phyloP scores from a whole-genome alignment of 2,329 filamentous ascomycete genomes.

The Albophoma yamanashiensis region DNA sequence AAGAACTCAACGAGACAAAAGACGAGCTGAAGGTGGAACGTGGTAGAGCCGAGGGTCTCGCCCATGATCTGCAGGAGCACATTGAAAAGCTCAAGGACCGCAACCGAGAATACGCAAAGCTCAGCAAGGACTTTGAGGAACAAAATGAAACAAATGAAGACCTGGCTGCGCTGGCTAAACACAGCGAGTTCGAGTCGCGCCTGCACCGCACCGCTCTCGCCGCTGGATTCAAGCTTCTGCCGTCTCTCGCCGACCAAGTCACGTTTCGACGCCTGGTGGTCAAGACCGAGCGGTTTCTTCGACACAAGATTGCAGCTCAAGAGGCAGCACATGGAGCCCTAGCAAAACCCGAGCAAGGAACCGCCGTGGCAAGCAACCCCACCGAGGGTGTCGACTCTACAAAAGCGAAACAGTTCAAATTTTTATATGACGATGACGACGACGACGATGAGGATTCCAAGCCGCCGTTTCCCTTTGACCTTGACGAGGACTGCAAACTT shows the following conservation, averaged over 20 bases:
- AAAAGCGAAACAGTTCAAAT: background rate
- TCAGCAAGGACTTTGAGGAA: background rate
- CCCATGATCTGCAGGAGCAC: background rate
- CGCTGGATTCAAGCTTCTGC: conserved; percentile 3
- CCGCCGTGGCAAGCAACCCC: background rate
- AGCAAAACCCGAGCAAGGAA: background rate
- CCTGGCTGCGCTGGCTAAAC: background rate
- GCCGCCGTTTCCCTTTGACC: too few species aligned
- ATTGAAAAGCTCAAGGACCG: background rate
- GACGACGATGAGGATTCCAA: background rate
- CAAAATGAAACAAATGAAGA: background rate
- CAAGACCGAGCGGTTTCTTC: background rate
- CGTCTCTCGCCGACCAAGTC: background rate
- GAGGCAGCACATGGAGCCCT: too few species aligned
- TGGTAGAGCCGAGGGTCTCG: background rate
- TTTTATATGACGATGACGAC: background rate
- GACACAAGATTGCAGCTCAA: background rate
- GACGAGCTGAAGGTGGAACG: background rate
- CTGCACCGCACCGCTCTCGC: conserved; percentile 3
- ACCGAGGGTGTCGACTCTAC: background rate
- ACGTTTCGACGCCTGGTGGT: background rate
- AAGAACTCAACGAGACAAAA: background rate
- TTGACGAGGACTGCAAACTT: background rate
- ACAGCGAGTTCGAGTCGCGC: background rate
- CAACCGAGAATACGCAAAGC: background rate